phyloP scores from a whole-genome alignment of 176 grass and related monocot genomes.

The Cymbopogon citratus region DNA sequence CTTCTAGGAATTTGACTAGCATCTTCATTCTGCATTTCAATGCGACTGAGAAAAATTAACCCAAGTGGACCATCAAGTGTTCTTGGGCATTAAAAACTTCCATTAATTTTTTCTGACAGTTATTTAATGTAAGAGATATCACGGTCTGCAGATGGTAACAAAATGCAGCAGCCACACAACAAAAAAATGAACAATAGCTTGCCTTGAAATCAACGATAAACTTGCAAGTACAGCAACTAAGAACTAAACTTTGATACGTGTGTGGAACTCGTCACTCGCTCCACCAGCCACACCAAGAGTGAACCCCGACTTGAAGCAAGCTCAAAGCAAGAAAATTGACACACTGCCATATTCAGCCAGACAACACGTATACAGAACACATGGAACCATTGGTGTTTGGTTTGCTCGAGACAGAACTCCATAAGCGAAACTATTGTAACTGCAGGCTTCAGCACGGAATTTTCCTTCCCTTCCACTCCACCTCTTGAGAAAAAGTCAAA shows the following conservation, averaged over 20 bases:
- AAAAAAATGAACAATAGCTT: slow-evolving; percentile 21
- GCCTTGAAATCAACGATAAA: slow-evolving; percentile 23
- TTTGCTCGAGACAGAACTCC: slow-evolving; percentile 5
- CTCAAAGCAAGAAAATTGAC: slow-evolving; percentile 17
- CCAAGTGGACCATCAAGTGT: neutral
- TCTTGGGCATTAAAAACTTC: neutral
- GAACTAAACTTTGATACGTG: neutral
- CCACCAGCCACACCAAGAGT: slow-evolving; percentile 25
- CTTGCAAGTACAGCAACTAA: slow-evolving; percentile 1
- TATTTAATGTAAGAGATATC: slow-evolving; percentile 15
- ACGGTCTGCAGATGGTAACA: neutral
- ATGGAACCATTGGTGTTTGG: slow-evolving; percentile 26
- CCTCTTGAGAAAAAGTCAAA: neutral
- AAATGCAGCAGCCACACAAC: slow-evolving; percentile 1
- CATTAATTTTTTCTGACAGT: neutral
- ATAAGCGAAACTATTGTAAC: neutral
- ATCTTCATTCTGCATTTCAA: neutral
- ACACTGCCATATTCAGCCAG: slow-evolving; percentile 4
- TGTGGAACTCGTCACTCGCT: neutral
- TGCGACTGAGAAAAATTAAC: neutral
- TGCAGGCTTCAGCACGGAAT: slow-evolving; percentile 22
- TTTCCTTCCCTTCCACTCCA: slow-evolving; percentile 27
- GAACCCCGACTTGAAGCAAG: slow-evolving; percentile 35
- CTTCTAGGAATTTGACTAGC: neutral
- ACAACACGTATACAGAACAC: slow-evolving; percentile 26